Base-by-base conservation (phyloP, 2,329 filamentous ascomycete species). In the Sporothrix pseudoabietina region DNA sequence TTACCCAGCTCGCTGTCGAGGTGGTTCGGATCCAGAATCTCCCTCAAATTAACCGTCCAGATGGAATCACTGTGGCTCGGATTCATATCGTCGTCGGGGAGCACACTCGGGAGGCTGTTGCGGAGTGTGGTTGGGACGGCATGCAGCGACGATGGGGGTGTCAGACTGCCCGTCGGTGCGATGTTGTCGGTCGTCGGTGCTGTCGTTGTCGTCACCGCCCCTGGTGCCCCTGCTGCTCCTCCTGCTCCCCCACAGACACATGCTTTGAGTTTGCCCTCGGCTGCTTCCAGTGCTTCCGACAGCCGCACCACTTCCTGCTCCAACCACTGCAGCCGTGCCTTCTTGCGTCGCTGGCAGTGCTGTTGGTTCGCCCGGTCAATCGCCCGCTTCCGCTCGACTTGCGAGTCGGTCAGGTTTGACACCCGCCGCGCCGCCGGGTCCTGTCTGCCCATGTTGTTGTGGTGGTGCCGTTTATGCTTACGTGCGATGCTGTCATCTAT, bases 281-380 rank as follows among this genome's bases (percentile, higher is more conserved):
- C 61, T 8, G 39, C 54, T n/a, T 55, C 59, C 39, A 74, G 39
- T 35, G 69, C 49, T 19, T 54, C 30, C 3, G 71, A 71, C 6
- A 78, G 63, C 1, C 74, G 72, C 0, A 75, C 71, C n/a, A 78
- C 72, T 61, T 77, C 73, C 30, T 69, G 35, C 59, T 77, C 76
- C 14, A 78, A 73, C 54, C 71, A 71, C 1, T 75, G 69, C 35
- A 78, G 65, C 22, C 76, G 74, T 1, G 75, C 75, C 54, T 75
- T 78, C n/a, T 74, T 75, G 65, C 77, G 78, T 4, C 75, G 76
- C 54, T 77, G 75, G 72, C 73, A 77, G 32, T 77, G 75, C 35
- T 77, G 75, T 73, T 78, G 78, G 66, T 78, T 78, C 4, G 73
- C 75, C 19, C 77, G 75, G 71, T 78, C 77, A 22, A 78, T 78